Conservation (phyloP, 2,329 filamentous ascomycete species). For the Diaporthe citri region DNA sequence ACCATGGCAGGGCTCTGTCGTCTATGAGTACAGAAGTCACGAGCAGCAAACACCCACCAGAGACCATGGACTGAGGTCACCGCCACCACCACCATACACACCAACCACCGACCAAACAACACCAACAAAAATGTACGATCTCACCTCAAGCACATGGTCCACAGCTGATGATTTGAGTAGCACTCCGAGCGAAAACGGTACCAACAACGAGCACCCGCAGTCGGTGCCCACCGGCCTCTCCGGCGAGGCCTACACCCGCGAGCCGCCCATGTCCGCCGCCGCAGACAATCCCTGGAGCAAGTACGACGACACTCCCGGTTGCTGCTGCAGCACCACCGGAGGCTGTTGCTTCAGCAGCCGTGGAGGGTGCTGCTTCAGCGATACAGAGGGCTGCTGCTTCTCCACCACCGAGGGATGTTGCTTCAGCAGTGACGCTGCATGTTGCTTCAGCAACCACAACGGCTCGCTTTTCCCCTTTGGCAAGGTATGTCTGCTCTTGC, state of each 20-base stretch:
- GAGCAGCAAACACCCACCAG: not conserved
- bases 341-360: conserved; percentile 37
- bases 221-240: not conserved
- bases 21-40: not conserved
- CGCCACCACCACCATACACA: conserved; percentile 32
- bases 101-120: not conserved
- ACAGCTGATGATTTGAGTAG: not conserved
- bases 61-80: not conserved
- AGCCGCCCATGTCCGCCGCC: not conserved
- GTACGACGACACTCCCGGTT: not conserved
- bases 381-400: conserved; percentile 31
- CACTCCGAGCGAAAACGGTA: not conserved
- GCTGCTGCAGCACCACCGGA: conserved; percentile 32
- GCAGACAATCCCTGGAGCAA: not conserved
- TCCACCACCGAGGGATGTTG: conserved; percentile 10
- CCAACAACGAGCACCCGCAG: not conserved
- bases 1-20: not conserved
- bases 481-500: not conserved
- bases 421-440: conserved; percentile 1
- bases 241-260: not conserved
- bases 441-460: conserved; percentile 13
- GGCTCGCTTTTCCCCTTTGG: not conserved
- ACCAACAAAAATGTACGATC: not conserved
- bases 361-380: conserved; percentile 37
- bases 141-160: not conserved